A percentile compares a stretch with the other conserved stretches of the same genome.
phyloP scores from a whole-genome alignment of 1,284 basidiomycete genomes.

The Irpex rosettiformis region DNA sequence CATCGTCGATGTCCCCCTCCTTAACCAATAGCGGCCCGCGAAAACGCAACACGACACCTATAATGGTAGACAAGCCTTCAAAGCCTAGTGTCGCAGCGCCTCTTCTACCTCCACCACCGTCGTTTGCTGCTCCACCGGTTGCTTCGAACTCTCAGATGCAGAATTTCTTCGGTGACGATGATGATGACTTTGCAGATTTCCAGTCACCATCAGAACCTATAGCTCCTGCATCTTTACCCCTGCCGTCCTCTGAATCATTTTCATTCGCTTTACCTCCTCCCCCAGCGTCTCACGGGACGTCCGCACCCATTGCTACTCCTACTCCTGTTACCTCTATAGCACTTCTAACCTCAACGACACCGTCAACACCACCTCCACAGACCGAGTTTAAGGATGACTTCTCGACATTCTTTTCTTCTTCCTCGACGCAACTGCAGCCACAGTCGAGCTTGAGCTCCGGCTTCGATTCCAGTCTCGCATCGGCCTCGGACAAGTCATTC shows the following conservation, averaged over 20 bases:
- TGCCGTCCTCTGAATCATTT: conserved; percentile 4
- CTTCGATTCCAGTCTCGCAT: conserved; percentile 16
- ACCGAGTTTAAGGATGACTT: conserved; percentile 19
- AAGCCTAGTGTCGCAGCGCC: conserved; percentile 3
- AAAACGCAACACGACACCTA: conserved; percentile 2
- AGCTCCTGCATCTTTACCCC: conserved; percentile 1
- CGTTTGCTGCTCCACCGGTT: conserved; percentile 1
- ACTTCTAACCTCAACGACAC: background rate
- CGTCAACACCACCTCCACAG: background rate
- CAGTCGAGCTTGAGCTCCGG: conserved; percentile 5
- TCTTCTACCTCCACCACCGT: conserved; percentile 16
- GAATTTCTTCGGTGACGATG: conserved; percentile 20
- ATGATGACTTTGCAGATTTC: conserved; percentile 26
- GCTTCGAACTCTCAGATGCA: background rate
- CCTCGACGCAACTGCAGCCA: conserved; percentile 6
- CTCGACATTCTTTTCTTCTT: conserved; percentile 22
- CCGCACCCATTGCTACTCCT: background rate
- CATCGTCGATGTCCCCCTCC: conserved; percentile 5
- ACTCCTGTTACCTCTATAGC: background rate
- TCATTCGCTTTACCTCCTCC: conserved; percentile 8
- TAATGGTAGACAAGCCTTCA: background rate
- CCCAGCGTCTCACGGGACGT: background rate
- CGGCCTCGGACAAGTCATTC: conserved; percentile 18
- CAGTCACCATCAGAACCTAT: conserved; percentile 12
- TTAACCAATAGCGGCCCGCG: background rate